phyloP scores from a whole-genome alignment of 176 grass and related monocot genomes.

The Carex myosuroides region DNA sequence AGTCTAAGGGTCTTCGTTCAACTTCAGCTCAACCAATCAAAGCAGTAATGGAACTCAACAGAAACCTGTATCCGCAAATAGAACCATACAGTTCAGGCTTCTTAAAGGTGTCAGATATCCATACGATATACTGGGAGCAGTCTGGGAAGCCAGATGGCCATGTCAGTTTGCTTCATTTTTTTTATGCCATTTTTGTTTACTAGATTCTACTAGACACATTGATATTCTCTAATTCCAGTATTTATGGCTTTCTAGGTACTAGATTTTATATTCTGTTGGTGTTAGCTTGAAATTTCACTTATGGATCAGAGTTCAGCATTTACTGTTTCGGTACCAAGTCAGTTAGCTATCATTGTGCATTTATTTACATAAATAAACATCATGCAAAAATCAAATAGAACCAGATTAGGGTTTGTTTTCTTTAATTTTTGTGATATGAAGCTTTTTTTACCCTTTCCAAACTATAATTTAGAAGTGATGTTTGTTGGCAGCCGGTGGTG shows the following conservation, averaged over 20 bases:
- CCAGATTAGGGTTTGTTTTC: not conserved
- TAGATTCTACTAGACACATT: not conserved
- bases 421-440: not conserved
- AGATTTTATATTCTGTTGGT: not conserved
- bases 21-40: slow-evolving; percentile 6
- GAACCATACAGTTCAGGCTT: slow-evolving; percentile 65
- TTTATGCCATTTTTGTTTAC: not conserved
- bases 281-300: not conserved
- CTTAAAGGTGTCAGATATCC: slow-evolving; percentile 70
- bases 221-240: not conserved
- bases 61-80: slow-evolving; percentile 47
- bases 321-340: not conserved
- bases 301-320: not conserved
- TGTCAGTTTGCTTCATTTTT: slow-evolving; percentile 33
- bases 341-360: not conserved
- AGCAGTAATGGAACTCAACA: slow-evolving; percentile 31
- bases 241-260: not conserved
- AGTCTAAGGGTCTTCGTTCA: slow-evolving; percentile 12
- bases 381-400: not conserved
- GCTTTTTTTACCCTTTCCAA: not conserved
- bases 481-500: slow-evolving; percentile 57
- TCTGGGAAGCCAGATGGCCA: slow-evolving; percentile 79
- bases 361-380: not conserved
- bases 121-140: slow-evolving; percentile 89
- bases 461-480: not conserved